Percentiles rank a stretch among this genome's conserved stretches.
These are phyloP conservation scores for Periconia macrospinosa DNA, from an alignment of 2,329 filamentous ascomycete genomes.

Conservation along the genomic window DNA sequence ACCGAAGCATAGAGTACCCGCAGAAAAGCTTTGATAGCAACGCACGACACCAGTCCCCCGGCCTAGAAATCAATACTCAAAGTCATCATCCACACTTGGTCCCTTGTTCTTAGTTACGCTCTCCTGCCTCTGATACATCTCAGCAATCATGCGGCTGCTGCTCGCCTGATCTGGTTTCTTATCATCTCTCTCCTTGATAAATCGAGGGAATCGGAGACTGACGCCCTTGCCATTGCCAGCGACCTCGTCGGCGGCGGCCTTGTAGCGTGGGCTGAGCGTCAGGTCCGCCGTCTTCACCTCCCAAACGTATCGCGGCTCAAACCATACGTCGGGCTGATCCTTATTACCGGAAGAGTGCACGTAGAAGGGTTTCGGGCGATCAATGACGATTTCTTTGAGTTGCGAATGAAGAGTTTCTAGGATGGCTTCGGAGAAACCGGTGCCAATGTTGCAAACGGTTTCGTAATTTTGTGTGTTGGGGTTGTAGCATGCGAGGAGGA, in stretches of 20 bases:
- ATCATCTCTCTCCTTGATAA: constrained; percentile 88
- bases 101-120: constrained; percentile 84
- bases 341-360: constrained; percentile 79
- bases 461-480: constrained; percentile 79
- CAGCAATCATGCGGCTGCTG: constrained; percentile 79
- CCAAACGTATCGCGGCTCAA: constrained; percentile 93
- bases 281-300: constrained; percentile 97
- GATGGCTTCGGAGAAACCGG: constrained; percentile 91
- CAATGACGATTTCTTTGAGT: constrained; percentile 78
- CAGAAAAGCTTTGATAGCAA: no score
- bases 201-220: constrained; percentile 86
- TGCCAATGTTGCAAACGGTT: constrained; percentile 97
- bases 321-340: constrained; percentile 98
- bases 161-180: constrained; percentile 95
- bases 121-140: constrained; percentile 97
- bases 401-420: constrained; percentile 83
- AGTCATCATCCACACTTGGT: constrained; percentile 90
- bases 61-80: constrained; percentile 72
- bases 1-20: no score
- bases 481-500: constrained; percentile 94
- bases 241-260: constrained; percentile 82
- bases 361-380: constrained; percentile 93
- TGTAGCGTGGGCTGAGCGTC: constrained; percentile 88
- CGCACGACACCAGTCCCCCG: background rate
- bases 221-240: constrained; percentile 75